Evolutionary conservation across 2,329 filamentous ascomycete species (phyloP).

Genomic region (Trichophyton rubrum): DNA sequence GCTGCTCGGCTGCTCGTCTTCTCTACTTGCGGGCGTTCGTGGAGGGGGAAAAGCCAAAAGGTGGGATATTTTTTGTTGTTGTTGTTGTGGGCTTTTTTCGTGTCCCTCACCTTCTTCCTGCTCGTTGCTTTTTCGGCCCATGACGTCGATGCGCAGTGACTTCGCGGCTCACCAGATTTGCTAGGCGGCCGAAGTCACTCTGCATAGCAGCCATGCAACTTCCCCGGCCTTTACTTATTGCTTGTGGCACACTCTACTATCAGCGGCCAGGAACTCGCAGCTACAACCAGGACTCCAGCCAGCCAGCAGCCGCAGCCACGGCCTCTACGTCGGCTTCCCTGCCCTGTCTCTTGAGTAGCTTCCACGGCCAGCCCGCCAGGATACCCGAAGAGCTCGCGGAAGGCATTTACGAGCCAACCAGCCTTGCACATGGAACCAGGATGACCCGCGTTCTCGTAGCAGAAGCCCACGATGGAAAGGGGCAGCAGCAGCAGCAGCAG

Average conservation of each 20-base stretch:
- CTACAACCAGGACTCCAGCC: too few relatives aligned
- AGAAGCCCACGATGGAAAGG: not conserved
- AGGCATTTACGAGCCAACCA: not conserved
- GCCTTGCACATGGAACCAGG: not conserved
- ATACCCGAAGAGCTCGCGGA: not conserved
- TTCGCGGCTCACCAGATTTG: not conserved
- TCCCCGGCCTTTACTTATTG: too few relatives aligned
- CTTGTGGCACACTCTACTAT: too few relatives aligned
- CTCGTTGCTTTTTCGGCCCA: not conserved
- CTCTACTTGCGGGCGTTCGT: too few relatives aligned
- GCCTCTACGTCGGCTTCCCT: too few relatives aligned
- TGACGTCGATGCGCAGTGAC: not conserved
- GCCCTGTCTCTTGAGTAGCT: not conserved
- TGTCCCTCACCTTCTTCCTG: too few relatives aligned
- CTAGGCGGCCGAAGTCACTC: not conserved
- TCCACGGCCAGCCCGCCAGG: too few relatives aligned
- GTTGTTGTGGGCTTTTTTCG: not conserved
- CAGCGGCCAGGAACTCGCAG: too few relatives aligned
- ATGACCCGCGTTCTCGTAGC: not conserved
- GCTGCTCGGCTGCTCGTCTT: too few relatives aligned
- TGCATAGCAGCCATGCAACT: not conserved
- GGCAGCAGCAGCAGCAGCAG: too few relatives aligned
- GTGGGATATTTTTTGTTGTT: not conserved
- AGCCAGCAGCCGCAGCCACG: too few relatives aligned
- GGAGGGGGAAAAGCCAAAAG: too few relatives aligned